phyloP scores from a whole-genome alignment of 179 eudicot genomes.

The Monotropa hypopitys region DNA sequence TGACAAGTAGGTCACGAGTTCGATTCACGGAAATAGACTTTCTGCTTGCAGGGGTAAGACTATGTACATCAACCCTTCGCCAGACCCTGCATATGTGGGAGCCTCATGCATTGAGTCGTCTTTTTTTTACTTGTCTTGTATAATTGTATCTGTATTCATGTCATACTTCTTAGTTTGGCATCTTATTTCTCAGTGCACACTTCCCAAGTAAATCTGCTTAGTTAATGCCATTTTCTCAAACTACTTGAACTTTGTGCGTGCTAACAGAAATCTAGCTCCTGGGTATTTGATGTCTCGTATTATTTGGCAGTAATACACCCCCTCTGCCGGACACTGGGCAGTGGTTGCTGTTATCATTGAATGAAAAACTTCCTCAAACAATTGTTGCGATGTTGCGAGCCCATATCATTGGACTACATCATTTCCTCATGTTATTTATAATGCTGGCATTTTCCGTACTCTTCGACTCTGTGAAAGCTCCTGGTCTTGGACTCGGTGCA shows the following conservation, averaged over 20 bases:
- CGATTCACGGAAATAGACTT: no score
- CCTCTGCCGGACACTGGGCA: slow-evolving; percentile 99
- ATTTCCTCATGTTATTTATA: slow-evolving; percentile 81
- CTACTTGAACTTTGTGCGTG: neutral
- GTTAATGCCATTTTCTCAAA: neutral
- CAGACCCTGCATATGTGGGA: no score
- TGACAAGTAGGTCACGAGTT: no score
- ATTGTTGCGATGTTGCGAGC: slow-evolving; percentile 77
- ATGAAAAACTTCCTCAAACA: slow-evolving; percentile 71
- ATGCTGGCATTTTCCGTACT: slow-evolving; percentile 91
- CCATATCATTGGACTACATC: slow-evolving; percentile 74
- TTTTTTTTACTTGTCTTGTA: no score
- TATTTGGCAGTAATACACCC: slow-evolving; percentile 41
- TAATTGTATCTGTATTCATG: no score
- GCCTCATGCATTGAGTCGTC: no score
- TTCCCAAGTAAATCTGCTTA: neutral
- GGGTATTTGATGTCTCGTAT: neutral
- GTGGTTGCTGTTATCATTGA: slow-evolving; percentile 75
- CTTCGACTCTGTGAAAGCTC: slow-evolving; percentile 78
- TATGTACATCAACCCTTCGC: no score
- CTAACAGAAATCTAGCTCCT: neutral
- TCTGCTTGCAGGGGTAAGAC: no score
- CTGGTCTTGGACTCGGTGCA: slow-evolving; percentile 94
- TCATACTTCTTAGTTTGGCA: neutral
- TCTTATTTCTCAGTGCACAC: neutral